Evolutionary conservation across 164 flowering plant species (phyloP).

Genomic region (Hamamelis virginiana): DNA sequence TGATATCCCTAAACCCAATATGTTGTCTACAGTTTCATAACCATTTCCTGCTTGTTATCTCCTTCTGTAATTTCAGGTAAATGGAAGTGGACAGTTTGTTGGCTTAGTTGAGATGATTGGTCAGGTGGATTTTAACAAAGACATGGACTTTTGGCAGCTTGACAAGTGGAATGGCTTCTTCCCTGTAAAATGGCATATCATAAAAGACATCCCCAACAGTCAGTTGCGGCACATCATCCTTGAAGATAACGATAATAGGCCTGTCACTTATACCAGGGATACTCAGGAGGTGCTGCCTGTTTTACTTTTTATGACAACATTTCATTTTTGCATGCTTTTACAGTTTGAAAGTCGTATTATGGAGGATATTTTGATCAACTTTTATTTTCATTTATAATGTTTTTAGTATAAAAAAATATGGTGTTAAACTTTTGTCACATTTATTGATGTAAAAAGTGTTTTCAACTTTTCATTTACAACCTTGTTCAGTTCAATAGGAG

Average conservation of each 20-base stretch:
- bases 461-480: too few species aligned
- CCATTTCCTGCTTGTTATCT: neutral
- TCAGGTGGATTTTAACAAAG: slow-evolving; percentile 63
- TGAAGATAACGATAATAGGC: slow-evolving; percentile 66
- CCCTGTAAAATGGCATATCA: slow-evolving; percentile 75
- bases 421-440: too few species aligned
- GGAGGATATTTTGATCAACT: too few species aligned
- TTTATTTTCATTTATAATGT: too few species aligned
- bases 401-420: too few species aligned
- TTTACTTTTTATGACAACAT: neutral
- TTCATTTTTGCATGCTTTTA: neutral
- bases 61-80: slow-evolving; percentile 49
- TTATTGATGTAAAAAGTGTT: too few species aligned
- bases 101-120: slow-evolving; percentile 91
- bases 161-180: slow-evolving; percentile 87
- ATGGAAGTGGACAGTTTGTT: slow-evolving; percentile 79
- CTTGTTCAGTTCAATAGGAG: too few species aligned
- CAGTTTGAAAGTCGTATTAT: too few species aligned
- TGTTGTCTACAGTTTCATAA: neutral
- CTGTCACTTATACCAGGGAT: slow-evolving; percentile 71
- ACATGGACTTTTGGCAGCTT: slow-evolving; percentile 78
- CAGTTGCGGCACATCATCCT: slow-evolving; percentile 61
- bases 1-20: neutral
- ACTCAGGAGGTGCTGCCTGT: slow-evolving; percentile 70
- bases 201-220: slow-evolving; percentile 68